Base-by-base conservation (phyloP, 108 stramenopile species). In the Conticribra guillardii region DNA sequence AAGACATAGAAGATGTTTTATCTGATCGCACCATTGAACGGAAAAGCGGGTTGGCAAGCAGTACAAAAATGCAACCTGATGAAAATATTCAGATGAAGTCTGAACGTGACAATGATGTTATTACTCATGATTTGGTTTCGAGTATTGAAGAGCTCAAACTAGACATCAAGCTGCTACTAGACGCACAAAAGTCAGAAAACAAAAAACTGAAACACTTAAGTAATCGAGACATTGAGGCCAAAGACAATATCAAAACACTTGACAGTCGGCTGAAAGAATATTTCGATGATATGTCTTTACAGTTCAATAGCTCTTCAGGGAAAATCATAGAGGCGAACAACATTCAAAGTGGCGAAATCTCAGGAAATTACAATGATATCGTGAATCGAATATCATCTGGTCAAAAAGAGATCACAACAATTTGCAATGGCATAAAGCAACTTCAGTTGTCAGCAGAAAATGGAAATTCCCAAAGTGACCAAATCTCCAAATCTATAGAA, bases 341-440 rank as follows among this genome's bases (percentile, higher is more conserved):
- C 2, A 16, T 19, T 29, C 48, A 17, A 19, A 3, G 26, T 28
- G 24, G 17, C 5, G 11, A 27, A n/a, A 23, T 24, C 16, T 27
- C 0, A 3, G 18, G 30, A 0, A 28, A 27, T n/a, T 54, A 62
- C 60, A 34, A 46, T 24, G 53, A 31, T n/a, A 37, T 79, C 3
- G 28, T 71, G 0, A 48, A 60, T 45, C 32, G 33, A 0, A 54
- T 79, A 7, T 41, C 52, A 48, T 41, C 50, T 17, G 50, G 70
- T 18, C 63, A 79, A 46, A 55, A 55, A 1, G 49, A 51, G 1
- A 37, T 79, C 0, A 32, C 49, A 30, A 48, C 48, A 0, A 46
- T 79, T 23, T 70, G 63, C 24, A 45, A 44, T 11, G 69, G 57
- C 14, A 54, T 79, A 16, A 60, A 54, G 45, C 63, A 67, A 26